These are phyloP conservation scores for Globisporangium cederbergense DNA, from an alignment of 352 stramenopile genomes.

Conservation along the genomic window DNA sequence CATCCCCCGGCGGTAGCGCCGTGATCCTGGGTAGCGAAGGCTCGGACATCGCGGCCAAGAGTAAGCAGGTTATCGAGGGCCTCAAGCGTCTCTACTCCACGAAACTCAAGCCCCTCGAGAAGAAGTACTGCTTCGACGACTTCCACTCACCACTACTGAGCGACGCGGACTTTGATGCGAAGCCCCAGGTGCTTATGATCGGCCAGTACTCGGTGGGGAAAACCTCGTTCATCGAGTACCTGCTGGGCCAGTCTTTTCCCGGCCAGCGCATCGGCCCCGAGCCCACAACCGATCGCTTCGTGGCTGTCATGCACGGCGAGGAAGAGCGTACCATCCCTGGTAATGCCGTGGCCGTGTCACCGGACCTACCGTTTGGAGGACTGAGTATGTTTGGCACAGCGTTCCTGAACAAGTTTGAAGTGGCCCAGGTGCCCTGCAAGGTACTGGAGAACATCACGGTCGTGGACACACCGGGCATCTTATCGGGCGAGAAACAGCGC, in stretches of 20 bases:
- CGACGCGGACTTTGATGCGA: conserved; percentile 96
- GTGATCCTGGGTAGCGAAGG: conserved; percentile 51
- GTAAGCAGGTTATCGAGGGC: conserved; percentile 66
- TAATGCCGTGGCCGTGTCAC: conserved; percentile 95
- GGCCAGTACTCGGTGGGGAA: conserved; percentile 98
- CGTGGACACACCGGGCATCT: conserved; percentile 97
- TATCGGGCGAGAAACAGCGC: conserved; percentile 98
- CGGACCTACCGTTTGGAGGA: conserved; percentile 92
- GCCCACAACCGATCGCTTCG: conserved; percentile 98
- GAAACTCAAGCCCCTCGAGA: conserved; percentile 85
- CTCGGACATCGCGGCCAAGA: conserved; percentile 61
- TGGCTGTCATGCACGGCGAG: conserved; percentile 96
- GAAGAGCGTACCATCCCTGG: conserved; percentile 96
- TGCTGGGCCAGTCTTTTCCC: conserved; percentile 96
- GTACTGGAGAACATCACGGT: conserved; percentile 96
- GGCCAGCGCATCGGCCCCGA: conserved; percentile 97
- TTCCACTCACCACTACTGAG: conserved; percentile 92
- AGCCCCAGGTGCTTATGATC: conserved; percentile 97
- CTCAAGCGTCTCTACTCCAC: conserved; percentile 77
- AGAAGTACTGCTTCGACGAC: conserved; percentile 91
- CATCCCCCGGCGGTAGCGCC: conserved; percentile 5
- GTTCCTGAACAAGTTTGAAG: conserved; percentile 99
- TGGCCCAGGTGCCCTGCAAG: conserved; percentile 90
- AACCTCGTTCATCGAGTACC: conserved; percentile 96
- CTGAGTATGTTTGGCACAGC: conserved; percentile 96